Conservation (phyloP, 176 grass and related monocot genomes). For the Raddia distichophylla region DNA sequence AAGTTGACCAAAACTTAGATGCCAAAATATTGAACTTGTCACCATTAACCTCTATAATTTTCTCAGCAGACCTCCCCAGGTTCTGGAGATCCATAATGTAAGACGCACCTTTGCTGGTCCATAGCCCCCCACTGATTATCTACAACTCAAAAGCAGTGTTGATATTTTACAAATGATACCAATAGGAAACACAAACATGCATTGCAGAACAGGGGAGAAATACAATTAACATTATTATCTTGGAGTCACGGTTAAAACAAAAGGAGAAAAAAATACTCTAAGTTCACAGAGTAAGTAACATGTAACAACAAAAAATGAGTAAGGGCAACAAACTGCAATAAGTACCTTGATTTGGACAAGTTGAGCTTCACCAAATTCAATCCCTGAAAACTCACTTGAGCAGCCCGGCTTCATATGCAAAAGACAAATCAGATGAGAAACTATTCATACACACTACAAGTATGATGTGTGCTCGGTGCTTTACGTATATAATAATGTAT, state of each 20-base stretch:
- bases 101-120: constrained; percentile 66
- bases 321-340: neutral
- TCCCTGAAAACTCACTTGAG: constrained; percentile 79
- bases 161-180: constrained; percentile 16
- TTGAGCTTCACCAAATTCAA: constrained; percentile 88
- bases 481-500: neutral
- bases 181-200: constrained; percentile 2
- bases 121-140: constrained; percentile 84
- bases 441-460: constrained; percentile 33
- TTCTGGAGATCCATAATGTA: constrained; percentile 66
- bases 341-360: constrained; percentile 97
- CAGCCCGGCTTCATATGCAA: constrained; percentile 85
- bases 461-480: neutral
- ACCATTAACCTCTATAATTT: constrained; percentile 69
- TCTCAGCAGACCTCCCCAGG: constrained; percentile 57
- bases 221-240: neutral
- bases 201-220: neutral
- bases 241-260: neutral
- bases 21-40: constrained; percentile 81
- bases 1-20: constrained; percentile 93
- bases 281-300: neutral
- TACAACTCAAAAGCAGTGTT: constrained; percentile 41
- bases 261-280: constrained; percentile 19
- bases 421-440: constrained; percentile 44
- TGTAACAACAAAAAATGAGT: constrained; percentile 10